Evolutionary conservation across 371 early-diverging fungal species (phyloP).

Genomic region (Mucor plumbeus): DNA sequence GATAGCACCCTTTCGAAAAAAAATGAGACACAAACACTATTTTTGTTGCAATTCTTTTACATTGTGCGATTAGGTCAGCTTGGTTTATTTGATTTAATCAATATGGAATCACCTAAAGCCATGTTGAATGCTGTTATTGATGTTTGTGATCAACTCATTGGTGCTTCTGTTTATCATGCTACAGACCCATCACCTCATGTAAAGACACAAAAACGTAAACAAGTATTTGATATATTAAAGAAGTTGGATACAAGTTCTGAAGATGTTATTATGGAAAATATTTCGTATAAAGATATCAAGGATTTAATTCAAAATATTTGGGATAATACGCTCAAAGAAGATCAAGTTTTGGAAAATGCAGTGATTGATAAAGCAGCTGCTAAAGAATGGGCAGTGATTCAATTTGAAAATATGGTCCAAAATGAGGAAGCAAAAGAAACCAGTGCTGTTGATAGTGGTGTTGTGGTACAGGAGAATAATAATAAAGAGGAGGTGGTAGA

Average conservation of each 20-base stretch:
- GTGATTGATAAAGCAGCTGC: background rate
- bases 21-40: slow-evolving; percentile 28
- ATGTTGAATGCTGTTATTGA: slow-evolving; percentile 28
- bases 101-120: slow-evolving; percentile 9
- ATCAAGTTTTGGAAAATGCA: background rate
- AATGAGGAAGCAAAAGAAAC: background rate
- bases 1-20: slow-evolving; percentile 5
- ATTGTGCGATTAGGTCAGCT: slow-evolving; percentile 43
- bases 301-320: slow-evolving; percentile 34
- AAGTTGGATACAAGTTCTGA: slow-evolving; percentile 33
- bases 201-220: slow-evolving; percentile 16
- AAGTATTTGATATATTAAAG: slow-evolving; percentile 28
- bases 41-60: slow-evolving; percentile 44
- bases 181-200: slow-evolving; percentile 21
- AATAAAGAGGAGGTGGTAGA: background rate
- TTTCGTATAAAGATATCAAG: slow-evolving; percentile 37
- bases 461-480: too few relatives aligned
- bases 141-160: slow-evolving; percentile 42
- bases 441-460: too few relatives aligned
- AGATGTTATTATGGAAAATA: slow-evolving; percentile 25
- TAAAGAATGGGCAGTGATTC: slow-evolving; percentile 3
- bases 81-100: slow-evolving; percentile 38
- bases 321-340: slow-evolving; percentile 24
- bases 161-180: slow-evolving; percentile 37
- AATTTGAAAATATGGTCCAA: slow-evolving; percentile 12